Evolutionary conservation across 1,284 basidiomycete genomes (phyloP).

Genomic region (Naganishia sp.): DNA sequence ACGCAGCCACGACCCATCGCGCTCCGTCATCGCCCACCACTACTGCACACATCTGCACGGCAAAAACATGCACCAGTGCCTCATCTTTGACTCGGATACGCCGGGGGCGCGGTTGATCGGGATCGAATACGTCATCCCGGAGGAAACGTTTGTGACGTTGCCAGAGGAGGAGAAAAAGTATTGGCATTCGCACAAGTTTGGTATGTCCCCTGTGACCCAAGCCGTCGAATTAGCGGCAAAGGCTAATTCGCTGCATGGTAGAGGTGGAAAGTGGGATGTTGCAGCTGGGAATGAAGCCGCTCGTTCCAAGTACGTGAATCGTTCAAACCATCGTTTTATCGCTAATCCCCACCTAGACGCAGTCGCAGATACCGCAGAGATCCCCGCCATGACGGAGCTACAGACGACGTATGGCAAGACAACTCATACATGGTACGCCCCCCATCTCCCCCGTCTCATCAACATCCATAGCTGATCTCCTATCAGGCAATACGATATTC

Average conservation of each 20-base stretch:
- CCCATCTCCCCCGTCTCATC: background rate
- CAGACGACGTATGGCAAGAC: slow-evolving; percentile 62
- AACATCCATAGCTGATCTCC: slow-evolving; percentile 9
- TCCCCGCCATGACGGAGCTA: slow-evolving; percentile 58
- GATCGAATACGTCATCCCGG: slow-evolving; percentile 54
- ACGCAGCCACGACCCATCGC: slow-evolving; percentile 52
- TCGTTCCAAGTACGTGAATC: slow-evolving; percentile 53
- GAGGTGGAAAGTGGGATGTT: slow-evolving; percentile 60
- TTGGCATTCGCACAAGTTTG: slow-evolving; percentile 53
- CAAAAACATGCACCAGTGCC: slow-evolving; percentile 46
- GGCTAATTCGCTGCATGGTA: background rate
- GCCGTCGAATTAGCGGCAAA: background rate
- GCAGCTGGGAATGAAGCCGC: slow-evolving; percentile 55
- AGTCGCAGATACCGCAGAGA: slow-evolving; percentile 55
- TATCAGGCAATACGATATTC: slow-evolving; percentile 50
- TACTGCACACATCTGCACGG: slow-evolving; percentile 54
- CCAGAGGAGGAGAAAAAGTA: slow-evolving; percentile 38
- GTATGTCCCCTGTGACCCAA: slow-evolving; percentile 26
- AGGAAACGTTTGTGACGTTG: slow-evolving; percentile 45
- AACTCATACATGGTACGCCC: slow-evolving; percentile 58
- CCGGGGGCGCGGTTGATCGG: slow-evolving; percentile 50
- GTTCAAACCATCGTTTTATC: background rate
- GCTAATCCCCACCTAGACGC: slow-evolving; percentile 38
- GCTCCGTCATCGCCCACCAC: slow-evolving; percentile 56
- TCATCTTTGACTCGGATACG: slow-evolving; percentile 53